Conservation (phyloP, 2,329 filamentous ascomycete species). For the Nemania sp. region DNA sequence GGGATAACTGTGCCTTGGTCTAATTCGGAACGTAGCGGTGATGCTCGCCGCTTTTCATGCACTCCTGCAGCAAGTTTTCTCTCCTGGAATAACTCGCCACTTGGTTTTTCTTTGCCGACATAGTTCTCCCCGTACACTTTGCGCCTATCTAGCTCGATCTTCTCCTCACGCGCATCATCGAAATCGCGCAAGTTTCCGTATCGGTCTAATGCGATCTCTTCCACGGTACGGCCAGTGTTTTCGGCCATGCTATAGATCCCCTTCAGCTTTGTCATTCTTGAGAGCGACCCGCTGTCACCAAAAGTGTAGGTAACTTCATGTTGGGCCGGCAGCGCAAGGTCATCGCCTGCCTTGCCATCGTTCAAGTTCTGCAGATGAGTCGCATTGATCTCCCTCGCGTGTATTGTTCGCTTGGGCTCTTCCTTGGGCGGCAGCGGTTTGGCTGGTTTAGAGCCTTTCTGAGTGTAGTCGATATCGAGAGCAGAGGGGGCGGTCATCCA, state of each 20-base stretch:
- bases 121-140: conserved; percentile 84
- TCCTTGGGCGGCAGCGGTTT: conserved; percentile 56
- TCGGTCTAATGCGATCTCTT: conserved; percentile 80
- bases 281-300: conserved; percentile 85
- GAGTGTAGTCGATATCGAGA: conserved; percentile 81
- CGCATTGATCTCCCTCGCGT: conserved; percentile 79
- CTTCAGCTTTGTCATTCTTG: conserved; percentile 95
- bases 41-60: conserved; percentile 41
- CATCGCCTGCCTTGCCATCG: conserved; percentile 57
- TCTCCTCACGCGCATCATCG: conserved; percentile 90
- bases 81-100: conserved; percentile 82
- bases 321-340: conserved; percentile 56
- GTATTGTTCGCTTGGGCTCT: conserved; percentile 71
- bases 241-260: conserved; percentile 80
- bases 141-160: conserved; percentile 83
- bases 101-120: conserved; percentile 81
- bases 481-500: conserved; percentile 94
- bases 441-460: conserved; percentile 58
- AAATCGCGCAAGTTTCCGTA: conserved; percentile 83
- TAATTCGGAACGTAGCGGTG: conserved; percentile 40
- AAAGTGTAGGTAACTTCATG: conserved; percentile 79
- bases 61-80: conserved; percentile 63
- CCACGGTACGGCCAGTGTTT: conserved; percentile 70
- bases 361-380: conserved; percentile 64
- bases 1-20: conserved; percentile 61